Conservation (phyloP, 2,329 filamentous ascomycete species). For the Ophiocordyceps robertsii region DNA sequence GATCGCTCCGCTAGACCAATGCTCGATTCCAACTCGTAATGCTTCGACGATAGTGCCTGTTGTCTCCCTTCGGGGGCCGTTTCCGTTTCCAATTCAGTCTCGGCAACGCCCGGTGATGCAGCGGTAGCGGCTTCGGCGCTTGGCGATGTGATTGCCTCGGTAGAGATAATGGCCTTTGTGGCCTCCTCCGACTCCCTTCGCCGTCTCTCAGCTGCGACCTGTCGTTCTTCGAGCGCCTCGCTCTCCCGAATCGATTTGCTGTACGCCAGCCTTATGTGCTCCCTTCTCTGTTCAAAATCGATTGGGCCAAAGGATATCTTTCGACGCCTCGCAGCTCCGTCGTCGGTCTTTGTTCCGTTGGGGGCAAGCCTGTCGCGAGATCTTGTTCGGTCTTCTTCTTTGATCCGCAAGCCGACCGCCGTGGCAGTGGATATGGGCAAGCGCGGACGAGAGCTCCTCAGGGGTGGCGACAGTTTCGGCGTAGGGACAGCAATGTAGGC, state of each 20-base stretch:
- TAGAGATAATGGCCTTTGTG: conserved; percentile 25
- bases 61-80: background rate
- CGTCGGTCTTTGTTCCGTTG: conserved; percentile 19
- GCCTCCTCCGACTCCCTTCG: conserved; percentile 35
- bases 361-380: conserved; percentile 24
- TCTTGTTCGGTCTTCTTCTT: conserved; percentile 43
- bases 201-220: conserved; percentile 37
- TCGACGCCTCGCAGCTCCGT: conserved; percentile 26
- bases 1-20: background rate
- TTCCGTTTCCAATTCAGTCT: background rate
- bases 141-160: conserved; percentile 2
- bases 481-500: conserved; percentile 60
- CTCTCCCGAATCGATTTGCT: conserved; percentile 69
- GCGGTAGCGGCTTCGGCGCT: background rate
- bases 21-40: background rate
- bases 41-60: background rate
- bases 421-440: conserved; percentile 65
- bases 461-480: conserved; percentile 61
- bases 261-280: conserved; percentile 74
- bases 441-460: conserved; percentile 71
- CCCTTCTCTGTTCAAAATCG: conserved; percentile 71
- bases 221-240: conserved; percentile 44
- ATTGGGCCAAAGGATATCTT: conserved; percentile 58
- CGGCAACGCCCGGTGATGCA: conserved; percentile 1
- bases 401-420: conserved; percentile 57